Evolutionary conservation across 352 stramenopile species (phyloP), one percentile per base, ranked within the genome.

Genomic region (Thalassiosira oceanica): DNA sequence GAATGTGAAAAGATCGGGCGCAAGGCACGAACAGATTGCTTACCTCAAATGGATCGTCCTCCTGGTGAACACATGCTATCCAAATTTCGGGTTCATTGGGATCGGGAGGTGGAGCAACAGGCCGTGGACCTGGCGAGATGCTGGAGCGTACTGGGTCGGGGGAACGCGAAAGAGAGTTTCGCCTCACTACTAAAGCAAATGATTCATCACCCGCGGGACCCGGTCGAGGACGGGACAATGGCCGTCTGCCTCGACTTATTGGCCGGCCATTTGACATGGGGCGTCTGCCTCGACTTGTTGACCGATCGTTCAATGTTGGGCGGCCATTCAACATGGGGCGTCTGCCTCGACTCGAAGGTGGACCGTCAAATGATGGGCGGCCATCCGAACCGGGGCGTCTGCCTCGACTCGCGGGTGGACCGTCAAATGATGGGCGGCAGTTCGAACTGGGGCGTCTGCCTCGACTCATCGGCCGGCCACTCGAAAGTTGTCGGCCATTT

Each of bases 21-120:
- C n/a, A n/a, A n/a, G n/a, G n/a, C n/a, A n/a, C n/a, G n/a, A n/a
- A n/a, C n/a, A n/a, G n/a, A n/a, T n/a, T n/a, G n/a, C n/a, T n/a
- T n/a, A n/a, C n/a, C 10, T 53, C 58, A 37, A 66, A 57, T 33
- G 56, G 56, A 66, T 68, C 58, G 5, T 58, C 35, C 28, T 68
- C 58, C 35, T 39, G 49, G 39, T 61, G 18, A 0, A 15, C 8
- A 24, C 29, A 57, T 7, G 13, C 8, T 26, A 68, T 68, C 58
- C 58, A 68, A 41, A 68, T 68, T 28, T 68, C 45, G 2, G 46
- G 57, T 26, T 33, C 16, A 50, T 3, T 20, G 27, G 4, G 57
- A 55, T 45, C 42, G 7, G 7, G 8, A n/a, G 31, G 31, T 37
- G 31, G 31, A 37, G 8, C 31, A n/a, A 8, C 31, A 13, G 31